These are phyloP conservation scores for Erysiphe pulchra DNA, from an alignment of 2,329 filamentous ascomycete species.

Conservation along the genomic window DNA sequence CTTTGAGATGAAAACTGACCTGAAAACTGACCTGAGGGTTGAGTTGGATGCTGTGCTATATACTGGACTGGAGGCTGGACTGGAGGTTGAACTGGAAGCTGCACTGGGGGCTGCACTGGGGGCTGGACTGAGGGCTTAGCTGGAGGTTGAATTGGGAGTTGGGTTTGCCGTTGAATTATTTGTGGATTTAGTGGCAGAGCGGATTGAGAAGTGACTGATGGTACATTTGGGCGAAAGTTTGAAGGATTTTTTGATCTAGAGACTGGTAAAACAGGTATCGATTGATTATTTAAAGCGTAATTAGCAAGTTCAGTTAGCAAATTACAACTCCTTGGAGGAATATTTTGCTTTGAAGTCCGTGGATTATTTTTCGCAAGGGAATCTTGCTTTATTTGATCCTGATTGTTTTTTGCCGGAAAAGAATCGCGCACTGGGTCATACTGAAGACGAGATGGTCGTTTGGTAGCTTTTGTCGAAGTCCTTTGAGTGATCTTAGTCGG, in stretches of 20 bases:
- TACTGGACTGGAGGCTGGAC: too few species aligned
- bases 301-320: constrained; percentile 1
- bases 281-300: background rate
- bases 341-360: background rate
- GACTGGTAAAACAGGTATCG: background rate
- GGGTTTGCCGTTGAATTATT: background rate
- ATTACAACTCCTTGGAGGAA: background rate
- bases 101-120: too few species aligned
- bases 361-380: background rate
- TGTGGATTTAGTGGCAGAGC: background rate
- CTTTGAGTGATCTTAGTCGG: background rate
- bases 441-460: constrained; percentile 1
- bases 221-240: background rate
- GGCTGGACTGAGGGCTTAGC: too few species aligned
- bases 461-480: constrained; percentile 1
- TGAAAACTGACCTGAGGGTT: too few species aligned
- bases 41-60: too few species aligned
- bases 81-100: too few species aligned
- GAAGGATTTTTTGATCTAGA: background rate
- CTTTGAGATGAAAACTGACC: background rate
- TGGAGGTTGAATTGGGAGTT: too few species aligned
- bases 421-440: constrained; percentile 8
- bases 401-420: constrained; percentile 2
- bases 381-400: background rate
- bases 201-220: background rate